A percentile compares a stretch with the other conserved stretches of the same genome.
These are phyloP conservation scores for Boechera retrofracta DNA, from an alignment of 345 rosid genomes.

Conservation along the genomic window DNA sequence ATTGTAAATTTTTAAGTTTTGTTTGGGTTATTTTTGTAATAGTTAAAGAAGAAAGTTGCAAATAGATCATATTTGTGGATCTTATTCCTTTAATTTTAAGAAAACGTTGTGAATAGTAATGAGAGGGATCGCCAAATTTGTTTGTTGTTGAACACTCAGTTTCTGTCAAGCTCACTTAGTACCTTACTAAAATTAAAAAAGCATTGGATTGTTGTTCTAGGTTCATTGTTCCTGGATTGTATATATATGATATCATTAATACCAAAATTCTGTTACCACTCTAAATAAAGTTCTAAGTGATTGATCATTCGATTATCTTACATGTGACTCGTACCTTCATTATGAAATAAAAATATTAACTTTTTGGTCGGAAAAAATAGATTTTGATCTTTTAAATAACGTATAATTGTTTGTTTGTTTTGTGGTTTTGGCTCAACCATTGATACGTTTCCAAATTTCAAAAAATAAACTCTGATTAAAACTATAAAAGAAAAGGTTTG, in stretches of 20 bases:
- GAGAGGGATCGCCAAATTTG: slow-evolving; percentile 26
- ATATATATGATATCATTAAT: not conserved
- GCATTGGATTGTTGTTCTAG: slow-evolving; percentile 31
- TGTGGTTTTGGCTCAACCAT: slow-evolving; percentile 1
- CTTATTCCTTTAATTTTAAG: not conserved
- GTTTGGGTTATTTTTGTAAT: slow-evolving; percentile 23
- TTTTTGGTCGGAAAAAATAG: not conserved
- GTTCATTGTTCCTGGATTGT: slow-evolving; percentile 27
- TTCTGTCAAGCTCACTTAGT: slow-evolving; percentile 32
- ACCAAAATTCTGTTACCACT: not conserved
- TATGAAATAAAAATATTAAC: too few relatives aligned
- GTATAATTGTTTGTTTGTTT: slow-evolving; percentile 5
- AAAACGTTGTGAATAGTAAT: slow-evolving; percentile 3
- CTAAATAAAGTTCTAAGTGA: too few relatives aligned
- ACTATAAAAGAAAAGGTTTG: not conserved
- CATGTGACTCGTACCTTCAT: too few relatives aligned
- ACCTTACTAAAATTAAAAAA: slow-evolving; percentile 1
- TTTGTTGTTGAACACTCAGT: slow-evolving; percentile 25
- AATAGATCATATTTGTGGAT: slow-evolving; percentile 25
- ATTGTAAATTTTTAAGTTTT: not conserved
- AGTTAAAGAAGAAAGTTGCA: slow-evolving; percentile 19
- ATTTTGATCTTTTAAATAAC: not conserved
- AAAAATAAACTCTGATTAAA: not conserved
- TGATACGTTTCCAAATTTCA: not conserved
- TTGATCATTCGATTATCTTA: too few relatives aligned